Base-by-base conservation (phyloP, 768 basidiomycete genomes). In the Podaxis rugospora region DNA sequence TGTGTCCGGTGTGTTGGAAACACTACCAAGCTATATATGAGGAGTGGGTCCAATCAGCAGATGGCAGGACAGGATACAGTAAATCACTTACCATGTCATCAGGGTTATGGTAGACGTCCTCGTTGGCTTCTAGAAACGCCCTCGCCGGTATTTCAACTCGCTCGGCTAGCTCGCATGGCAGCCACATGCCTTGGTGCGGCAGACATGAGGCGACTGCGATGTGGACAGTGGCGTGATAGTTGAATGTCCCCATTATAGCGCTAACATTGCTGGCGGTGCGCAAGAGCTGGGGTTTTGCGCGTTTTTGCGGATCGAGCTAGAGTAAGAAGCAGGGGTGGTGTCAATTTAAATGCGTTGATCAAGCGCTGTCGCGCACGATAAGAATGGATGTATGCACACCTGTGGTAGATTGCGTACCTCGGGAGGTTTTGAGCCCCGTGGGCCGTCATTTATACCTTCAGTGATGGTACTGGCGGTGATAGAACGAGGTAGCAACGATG, bases 81-180 rank as follows among this genome's bases (percentile, higher is more conserved):
- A 40, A 27, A 52, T 51, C 25, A 56, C 67, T 44, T 11, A 70
- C 69, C 66, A 66, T 68, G 47, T 62, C 63, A 62, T 61, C 58
- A 25, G 60, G 54, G 16, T 55, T 55, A 44, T 55, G 59, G 51
- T 56, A 62, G 57, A 50, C 46, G 55, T 57, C 47, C 35, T 56
- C 50, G 42, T 54, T 59, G 37, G 40, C 28, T 57, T 60, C 52
- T 11, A 49, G 36, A 47, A 42, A 39, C 42, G 55, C 32, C 11
- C 14, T 21, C 21, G 36, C 56, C 50, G 61, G 40, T 62, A 57
- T 62, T 57, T 62, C 51, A 56, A 61, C 36, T 2, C 11, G 44
- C 23, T 32, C 51, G 40, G 39, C 28, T 50, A 21, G 32, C 42
- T 56, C 55, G 42, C 53, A 51, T 37, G 50, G 40, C 25, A 25